Conservation (phyloP, 352 stramenopile species). For the Phytopythium cucurbitacearum region DNA sequence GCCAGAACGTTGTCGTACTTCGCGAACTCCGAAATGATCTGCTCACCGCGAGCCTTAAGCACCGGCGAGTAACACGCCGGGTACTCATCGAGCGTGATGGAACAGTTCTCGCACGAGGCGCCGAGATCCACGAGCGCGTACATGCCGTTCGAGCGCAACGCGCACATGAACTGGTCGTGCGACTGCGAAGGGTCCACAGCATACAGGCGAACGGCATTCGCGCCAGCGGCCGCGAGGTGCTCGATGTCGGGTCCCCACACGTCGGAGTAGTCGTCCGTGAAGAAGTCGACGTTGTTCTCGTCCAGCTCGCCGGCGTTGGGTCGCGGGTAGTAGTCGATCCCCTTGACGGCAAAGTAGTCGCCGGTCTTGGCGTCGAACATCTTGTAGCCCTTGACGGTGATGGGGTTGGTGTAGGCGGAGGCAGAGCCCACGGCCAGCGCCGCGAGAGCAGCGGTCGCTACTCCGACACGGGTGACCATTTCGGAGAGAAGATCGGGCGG, state of each 20-base stretch:
- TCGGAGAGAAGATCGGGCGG: too few relatives aligned
- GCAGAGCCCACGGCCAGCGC: constrained; percentile 2
- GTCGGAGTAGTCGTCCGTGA: constrained; percentile 66
- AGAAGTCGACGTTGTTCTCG: constrained; percentile 80
- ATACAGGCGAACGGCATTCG: constrained; percentile 83
- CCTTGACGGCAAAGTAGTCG: constrained; percentile 52
- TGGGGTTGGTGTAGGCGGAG: constrained; percentile 24
- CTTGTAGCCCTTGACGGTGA: constrained; percentile 50
- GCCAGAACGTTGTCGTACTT: constrained; percentile 83
- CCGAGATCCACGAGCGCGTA: constrained; percentile 70
- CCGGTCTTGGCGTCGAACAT: constrained; percentile 66
- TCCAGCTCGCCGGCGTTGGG: constrained; percentile 61
- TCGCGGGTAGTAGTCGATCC: constrained; percentile 79
- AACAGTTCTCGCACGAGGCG: constrained; percentile 43
- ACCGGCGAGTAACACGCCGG: constrained; percentile 48
- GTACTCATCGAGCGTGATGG: constrained; percentile 43
- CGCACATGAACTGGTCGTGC: constrained; percentile 88
- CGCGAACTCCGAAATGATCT: constrained; percentile 77
- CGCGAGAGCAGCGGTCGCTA: constrained; percentile 1
- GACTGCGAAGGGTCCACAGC: constrained; percentile 77
- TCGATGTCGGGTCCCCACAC: constrained; percentile 71
- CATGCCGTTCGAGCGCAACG: constrained; percentile 63
- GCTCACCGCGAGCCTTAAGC: constrained; percentile 70
- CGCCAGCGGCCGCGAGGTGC: constrained; percentile 49
- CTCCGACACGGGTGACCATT: too few relatives aligned